Base-by-base conservation (phyloP, 345 rosid species). In the Populus nigra region DNA sequence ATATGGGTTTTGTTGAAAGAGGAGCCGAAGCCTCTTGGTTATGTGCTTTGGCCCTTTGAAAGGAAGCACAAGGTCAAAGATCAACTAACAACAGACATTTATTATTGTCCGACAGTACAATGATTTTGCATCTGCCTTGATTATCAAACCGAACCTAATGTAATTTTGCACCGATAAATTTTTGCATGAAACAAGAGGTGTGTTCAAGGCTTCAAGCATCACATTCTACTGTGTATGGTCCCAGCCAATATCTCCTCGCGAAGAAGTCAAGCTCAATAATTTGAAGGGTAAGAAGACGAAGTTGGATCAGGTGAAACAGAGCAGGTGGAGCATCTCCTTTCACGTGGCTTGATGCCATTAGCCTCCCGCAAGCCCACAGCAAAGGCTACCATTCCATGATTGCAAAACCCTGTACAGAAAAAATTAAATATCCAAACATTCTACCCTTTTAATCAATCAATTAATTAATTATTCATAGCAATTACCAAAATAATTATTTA, bases 261-360 rank as follows among this genome's bases (percentile, higher is more conserved):
- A n/a, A 70, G 29, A 49, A 29, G 57, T 3, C 23, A 16, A 39
- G 29, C 25, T 45, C 59, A 31, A 1, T 57, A 29, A 73, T 38
- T 38, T 33, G 1, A 73, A 74, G 29, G 25, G 68, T 61, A 61
- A 43, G 11, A 77, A 41, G 79, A 78, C 61, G 68, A 68, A 74
- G 62, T 49, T 22, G 73, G 63, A 75, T 57, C 68, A 73, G 74
- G 61, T 45, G 78, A 76, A 78, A 36, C 77, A 59, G 17, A 71
- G 76, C 75, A 71, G 57, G 39, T 47, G 76, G 63, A 25, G 61
- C 59, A 23, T 43, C 70, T 17, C 67, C 75, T 71, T 86, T 82
- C 89, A 84, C 85, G 75, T 86, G 84, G 82, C 10, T 57, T 45
- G 78, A 73, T 74, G 69, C 76, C 75, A 76, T 79, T 74, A 55